phyloP scores from a whole-genome alignment of 352 stramenopile species.

The Phytophthora syringae region DNA sequence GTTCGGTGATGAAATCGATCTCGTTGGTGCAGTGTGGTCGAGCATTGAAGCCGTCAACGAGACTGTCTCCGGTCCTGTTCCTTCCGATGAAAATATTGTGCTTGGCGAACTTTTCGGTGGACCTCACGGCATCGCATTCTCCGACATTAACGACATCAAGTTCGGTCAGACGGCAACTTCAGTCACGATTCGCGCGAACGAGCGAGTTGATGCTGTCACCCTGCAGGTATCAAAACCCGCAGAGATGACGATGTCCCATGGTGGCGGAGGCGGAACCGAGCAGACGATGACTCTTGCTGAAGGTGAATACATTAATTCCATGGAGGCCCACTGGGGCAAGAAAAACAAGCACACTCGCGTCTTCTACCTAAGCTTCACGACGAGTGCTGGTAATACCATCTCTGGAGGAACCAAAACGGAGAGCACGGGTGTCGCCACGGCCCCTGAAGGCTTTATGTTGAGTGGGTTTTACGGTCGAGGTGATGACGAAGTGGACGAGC shows the following conservation, averaged over 20 bases:
- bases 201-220: constrained; percentile 50
- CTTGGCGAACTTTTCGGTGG: constrained; percentile 28
- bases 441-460: constrained; percentile 33
- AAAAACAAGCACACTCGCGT: constrained; percentile 43
- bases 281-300: constrained; percentile 43
- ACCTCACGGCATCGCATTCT: constrained; percentile 28
- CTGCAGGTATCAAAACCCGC: constrained; percentile 30
- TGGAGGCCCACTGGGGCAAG: constrained; percentile 59
- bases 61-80: constrained; percentile 3
- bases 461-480: constrained; percentile 28
- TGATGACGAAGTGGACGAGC: constrained; percentile 30
- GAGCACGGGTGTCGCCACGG: not conserved
- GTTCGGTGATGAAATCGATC: constrained; percentile 24
- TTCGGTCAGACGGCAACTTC: constrained; percentile 20
- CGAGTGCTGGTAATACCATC: constrained; percentile 40
- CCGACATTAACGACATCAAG: constrained; percentile 31
- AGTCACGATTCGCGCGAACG: constrained; percentile 22
- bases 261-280: constrained; percentile 41
- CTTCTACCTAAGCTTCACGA: constrained; percentile 55
- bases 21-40: constrained; percentile 27
- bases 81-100: constrained; percentile 26
- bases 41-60: constrained; percentile 34
- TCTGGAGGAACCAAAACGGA: constrained; percentile 34
- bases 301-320: constrained; percentile 30
- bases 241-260: constrained; percentile 37